Base-by-base conservation (phyloP, 2,329 filamentous ascomycete species). In the Macrophomina tecta region DNA sequence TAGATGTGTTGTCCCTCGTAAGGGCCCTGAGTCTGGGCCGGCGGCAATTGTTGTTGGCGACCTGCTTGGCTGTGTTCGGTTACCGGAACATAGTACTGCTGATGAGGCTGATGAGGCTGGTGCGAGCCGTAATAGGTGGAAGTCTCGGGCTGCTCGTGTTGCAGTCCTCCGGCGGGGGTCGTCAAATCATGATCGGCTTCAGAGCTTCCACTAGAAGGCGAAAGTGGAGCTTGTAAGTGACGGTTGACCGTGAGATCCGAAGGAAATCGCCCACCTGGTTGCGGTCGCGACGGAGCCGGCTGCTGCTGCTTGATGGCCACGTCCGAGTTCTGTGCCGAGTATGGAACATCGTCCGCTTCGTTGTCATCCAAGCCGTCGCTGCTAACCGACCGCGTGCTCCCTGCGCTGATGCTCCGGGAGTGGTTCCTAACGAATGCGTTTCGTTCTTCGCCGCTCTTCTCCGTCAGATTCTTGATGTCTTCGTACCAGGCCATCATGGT, bases 401-500 rank as follows among this genome's bases (percentile, higher is more conserved):
- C 82, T 52, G 89, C 89, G 77, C 92, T 96, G 67, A 92, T 79
- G 74, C 90, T 94, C 64, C 93, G 87, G 45, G 90, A 89, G 75
- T 97, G 93, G 69, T 88, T 89, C 51, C 92, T 89, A 48, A 97
- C 92, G 76, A 95, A 97, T 34, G 91, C 92, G 77, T 88, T 92
- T 48, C 94, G 90, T 75, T 97, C 94, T 77, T 96, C 92, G 34
- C 93, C 91, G 30, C 90, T 91, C 79, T 91, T 94, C 77, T 97
- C 93, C 5, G 92, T 97, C 69, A 99, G 83, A 49, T 87, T 89
- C 78, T 94, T 93, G 77, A 99, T 94, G 74, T 97, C 94, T 64
- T 95, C 91, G 77, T 93, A 98, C 89, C 95, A 99, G 53, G 93
- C 93, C 83, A 97, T 89, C 94, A 98, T 97, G 14, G 94, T 97